Conservation (phyloP, 768 basidiomycete species). For the Kwoniella newhampshirensis region DNA sequence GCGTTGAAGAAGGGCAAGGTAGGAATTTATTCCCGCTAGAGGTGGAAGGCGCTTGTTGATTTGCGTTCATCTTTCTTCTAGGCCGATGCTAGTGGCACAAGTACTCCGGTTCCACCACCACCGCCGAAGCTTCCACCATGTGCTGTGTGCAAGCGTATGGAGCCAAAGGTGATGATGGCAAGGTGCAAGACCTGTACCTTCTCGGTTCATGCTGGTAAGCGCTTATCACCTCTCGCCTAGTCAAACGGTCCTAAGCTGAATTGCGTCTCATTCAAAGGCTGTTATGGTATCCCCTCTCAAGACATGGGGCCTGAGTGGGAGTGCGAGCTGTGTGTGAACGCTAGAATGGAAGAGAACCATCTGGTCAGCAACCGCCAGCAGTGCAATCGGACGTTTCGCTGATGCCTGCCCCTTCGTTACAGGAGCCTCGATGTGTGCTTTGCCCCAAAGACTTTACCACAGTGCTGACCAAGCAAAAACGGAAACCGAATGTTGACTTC, state of each 20-base stretch:
- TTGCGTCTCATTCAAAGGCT: conserved; percentile 55
- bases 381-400: background rate
- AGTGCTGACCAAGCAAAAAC: conserved; percentile 20
- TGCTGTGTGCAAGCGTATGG: conserved; percentile 70
- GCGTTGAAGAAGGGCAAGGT: conserved; percentile 64
- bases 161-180: conserved; percentile 72
- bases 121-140: conserved; percentile 59
- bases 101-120: conserved; percentile 59
- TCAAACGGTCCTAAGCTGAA: too few species aligned
- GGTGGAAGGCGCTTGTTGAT: background rate
- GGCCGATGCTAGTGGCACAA: conserved; percentile 59
- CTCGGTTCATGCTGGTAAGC: conserved; percentile 74
- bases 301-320: conserved; percentile 69
- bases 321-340: conserved; percentile 84
- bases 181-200: conserved; percentile 79
- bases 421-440: conserved; percentile 82
- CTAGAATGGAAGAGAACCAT: conserved; percentile 76
- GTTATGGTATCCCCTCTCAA: conserved; percentile 66
- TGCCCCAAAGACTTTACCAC: conserved; percentile 66
- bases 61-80: too few species aligned
- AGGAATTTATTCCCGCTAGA: conserved; percentile 21
- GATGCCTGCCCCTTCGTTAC: conserved; percentile 10
- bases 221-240: too few species aligned
- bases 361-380: conserved; percentile 62
- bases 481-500: conserved; percentile 40